A percentile compares a stretch with the other conserved stretches of the same genome.
These are phyloP conservation scores for Chaetomiaceae sp. DNA, from an alignment of 2,329 filamentous ascomycete species.

Conservation along the genomic window DNA sequence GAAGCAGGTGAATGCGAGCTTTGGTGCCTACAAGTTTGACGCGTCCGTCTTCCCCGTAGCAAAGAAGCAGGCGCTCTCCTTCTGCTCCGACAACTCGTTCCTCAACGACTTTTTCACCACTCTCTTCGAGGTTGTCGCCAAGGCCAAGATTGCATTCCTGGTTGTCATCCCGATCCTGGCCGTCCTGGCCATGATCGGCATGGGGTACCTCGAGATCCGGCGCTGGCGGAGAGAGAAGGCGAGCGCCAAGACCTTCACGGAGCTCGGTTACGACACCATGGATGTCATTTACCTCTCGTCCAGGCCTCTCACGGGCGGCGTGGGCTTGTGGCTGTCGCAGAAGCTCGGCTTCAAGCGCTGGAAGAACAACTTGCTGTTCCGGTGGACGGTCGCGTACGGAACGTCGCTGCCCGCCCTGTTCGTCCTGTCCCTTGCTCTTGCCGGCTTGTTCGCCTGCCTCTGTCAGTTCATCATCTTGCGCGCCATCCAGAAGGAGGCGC, in stretches of 20 bases:
- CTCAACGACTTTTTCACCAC: constrained; percentile 79
- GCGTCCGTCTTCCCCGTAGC: constrained; percentile 75
- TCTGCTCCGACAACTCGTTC: constrained; percentile 80
- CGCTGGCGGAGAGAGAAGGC: constrained; percentile 70
- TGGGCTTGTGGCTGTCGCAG: constrained; percentile 66
- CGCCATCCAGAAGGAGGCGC: constrained; percentile 68
- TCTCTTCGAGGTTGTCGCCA: constrained; percentile 60
- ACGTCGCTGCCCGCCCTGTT: constrained; percentile 83
- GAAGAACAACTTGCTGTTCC: constrained; percentile 64
- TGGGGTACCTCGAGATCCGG: constrained; percentile 75
- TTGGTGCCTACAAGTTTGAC: constrained; percentile 74
- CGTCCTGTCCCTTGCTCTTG: constrained; percentile 74
- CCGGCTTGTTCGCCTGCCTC: constrained; percentile 75
- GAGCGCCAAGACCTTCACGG: constrained; percentile 60
- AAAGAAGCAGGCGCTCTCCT: constrained; percentile 72
- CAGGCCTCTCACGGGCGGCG: constrained; percentile 67
- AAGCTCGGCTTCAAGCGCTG: constrained; percentile 48
- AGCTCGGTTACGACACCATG: constrained; percentile 69
- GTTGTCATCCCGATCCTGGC: constrained; percentile 69
- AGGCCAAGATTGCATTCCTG: constrained; percentile 70
- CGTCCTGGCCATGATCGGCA: constrained; percentile 66
- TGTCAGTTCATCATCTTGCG: constrained; percentile 77
- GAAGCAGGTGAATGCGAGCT: constrained; percentile 62
- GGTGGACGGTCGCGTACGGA: constrained; percentile 84
- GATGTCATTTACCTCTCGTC: constrained; percentile 87